Evolutionary conservation across 257 asterid species (phyloP).

Genomic region (Hygrophila difformis): DNA sequence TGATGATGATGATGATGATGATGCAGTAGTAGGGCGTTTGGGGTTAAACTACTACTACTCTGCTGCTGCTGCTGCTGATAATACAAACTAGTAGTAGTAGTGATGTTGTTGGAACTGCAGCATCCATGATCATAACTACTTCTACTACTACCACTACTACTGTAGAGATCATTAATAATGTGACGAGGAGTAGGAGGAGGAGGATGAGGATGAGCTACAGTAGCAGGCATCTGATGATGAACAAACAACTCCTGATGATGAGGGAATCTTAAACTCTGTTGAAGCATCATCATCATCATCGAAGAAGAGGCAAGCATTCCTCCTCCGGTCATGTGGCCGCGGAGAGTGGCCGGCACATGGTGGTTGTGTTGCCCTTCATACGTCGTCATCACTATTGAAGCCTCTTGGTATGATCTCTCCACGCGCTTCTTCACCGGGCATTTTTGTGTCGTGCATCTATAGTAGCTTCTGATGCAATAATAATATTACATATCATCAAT

Average conservation of each 20-base stretch:
- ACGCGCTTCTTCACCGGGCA: constrained; percentile 37
- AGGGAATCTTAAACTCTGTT: background rate
- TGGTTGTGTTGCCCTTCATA: constrained; percentile 46
- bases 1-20: constrained; percentile 13
- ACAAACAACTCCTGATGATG: background rate
- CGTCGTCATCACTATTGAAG: constrained; percentile 34
- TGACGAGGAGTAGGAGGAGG: too few relatives aligned
- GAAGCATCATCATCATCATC: background rate
- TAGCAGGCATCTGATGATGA: constrained; percentile 5
- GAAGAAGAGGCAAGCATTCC: background rate
- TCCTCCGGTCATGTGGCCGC: constrained; percentile 1
- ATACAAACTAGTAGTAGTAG: too few relatives aligned
- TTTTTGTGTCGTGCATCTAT: constrained; percentile 24
- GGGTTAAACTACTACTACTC: constrained; percentile 2
- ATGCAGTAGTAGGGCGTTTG: background rate
- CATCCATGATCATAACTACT: too few relatives aligned
- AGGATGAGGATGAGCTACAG: too few relatives aligned
- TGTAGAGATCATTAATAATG: constrained; percentile 4
- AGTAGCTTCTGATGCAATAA: constrained; percentile 7
- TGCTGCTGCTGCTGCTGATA: too few relatives aligned
- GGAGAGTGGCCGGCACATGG: constrained; percentile 22
- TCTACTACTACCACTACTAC: constrained; percentile 1
- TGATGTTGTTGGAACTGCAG: too few relatives aligned
- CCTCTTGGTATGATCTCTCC: constrained; percentile 36
- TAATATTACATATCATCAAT: too few relatives aligned